phyloP scores from a whole-genome alignment of 192 early-diverging fungal genomes.

The Backusella circina region DNA sequence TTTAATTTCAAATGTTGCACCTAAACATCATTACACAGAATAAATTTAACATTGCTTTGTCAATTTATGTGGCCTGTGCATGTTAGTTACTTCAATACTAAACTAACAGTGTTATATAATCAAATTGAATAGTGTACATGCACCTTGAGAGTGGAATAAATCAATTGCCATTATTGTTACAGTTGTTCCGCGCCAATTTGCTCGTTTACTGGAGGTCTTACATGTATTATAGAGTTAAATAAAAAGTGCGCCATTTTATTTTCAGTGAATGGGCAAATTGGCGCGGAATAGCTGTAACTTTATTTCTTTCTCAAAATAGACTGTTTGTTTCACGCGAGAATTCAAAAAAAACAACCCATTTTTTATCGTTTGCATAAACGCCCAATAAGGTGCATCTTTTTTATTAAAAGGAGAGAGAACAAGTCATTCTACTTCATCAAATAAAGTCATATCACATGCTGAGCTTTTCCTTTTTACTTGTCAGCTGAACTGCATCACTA shows the following conservation, averaged over 20 bases:
- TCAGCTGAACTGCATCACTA: neutral
- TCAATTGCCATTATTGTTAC: too few relatives aligned
- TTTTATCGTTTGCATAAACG: neutral
- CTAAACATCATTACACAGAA: neutral
- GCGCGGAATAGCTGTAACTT: too few relatives aligned
- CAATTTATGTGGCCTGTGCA: neutral
- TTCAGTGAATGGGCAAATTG: too few relatives aligned
- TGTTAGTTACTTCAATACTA: neutral
- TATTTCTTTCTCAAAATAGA: neutral
- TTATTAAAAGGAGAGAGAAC: neutral
- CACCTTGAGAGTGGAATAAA: too few relatives aligned
- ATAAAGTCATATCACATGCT: neutral
- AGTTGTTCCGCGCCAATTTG: too few relatives aligned
- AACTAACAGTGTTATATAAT: neutral
- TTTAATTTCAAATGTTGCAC: neutral
- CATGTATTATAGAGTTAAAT: too few relatives aligned
- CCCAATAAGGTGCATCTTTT: neutral
- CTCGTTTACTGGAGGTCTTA: too few relatives aligned
- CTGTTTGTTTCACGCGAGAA: neutral
- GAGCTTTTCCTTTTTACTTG: neutral
- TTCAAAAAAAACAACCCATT: neutral
- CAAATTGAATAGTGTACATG: neutral
- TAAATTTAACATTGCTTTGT: neutral
- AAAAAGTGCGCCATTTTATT: too few relatives aligned
- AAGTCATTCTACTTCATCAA: neutral